Conservation (phyloP, 2,329 filamentous ascomycete species). For the Seiridium cupressi region DNA sequence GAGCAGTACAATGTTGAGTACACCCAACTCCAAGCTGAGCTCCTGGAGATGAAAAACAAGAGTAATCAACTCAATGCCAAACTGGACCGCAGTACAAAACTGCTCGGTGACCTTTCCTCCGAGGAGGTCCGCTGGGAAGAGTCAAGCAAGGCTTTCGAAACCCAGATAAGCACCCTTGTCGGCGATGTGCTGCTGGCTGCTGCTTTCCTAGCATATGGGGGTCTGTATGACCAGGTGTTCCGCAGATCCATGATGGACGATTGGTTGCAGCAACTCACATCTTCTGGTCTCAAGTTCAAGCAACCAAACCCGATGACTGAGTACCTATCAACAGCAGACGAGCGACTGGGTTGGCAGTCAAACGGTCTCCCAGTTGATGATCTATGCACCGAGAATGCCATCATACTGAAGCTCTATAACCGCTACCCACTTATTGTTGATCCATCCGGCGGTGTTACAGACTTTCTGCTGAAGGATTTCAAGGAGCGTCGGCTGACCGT, state of each 20-base stretch:
- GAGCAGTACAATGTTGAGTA: slow-evolving; percentile 97
- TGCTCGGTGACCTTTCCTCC: slow-evolving; percentile 92
- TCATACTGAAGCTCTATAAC: slow-evolving; percentile 96
- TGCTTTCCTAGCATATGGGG: slow-evolving; percentile 94
- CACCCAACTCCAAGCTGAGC: slow-evolving; percentile 92
- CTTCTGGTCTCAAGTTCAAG: slow-evolving; percentile 94
- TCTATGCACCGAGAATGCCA: slow-evolving; percentile 97
- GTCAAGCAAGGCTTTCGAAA: slow-evolving; percentile 96
- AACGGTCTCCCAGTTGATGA: slow-evolving; percentile 93
- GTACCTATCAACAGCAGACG: slow-evolving; percentile 94
- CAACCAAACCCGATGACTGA: slow-evolving; percentile 92
- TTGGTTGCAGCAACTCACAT: slow-evolving; percentile 88
- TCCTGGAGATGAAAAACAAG: slow-evolving; percentile 93
- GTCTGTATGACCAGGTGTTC: slow-evolving; percentile 97
- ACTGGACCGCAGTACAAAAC: slow-evolving; percentile 90
- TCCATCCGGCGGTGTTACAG: slow-evolving; percentile 89
- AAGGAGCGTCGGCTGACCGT: slow-evolving; percentile 91
- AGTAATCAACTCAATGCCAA: slow-evolving; percentile 98
- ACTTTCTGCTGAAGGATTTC: slow-evolving; percentile 93
- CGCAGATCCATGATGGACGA: slow-evolving; percentile 97
- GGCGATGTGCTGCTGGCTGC: slow-evolving; percentile 96
- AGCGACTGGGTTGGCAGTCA: slow-evolving; percentile 92
- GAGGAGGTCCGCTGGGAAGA: slow-evolving; percentile 94
- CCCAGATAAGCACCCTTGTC: slow-evolving; percentile 93
- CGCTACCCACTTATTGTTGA: slow-evolving; percentile 98